phyloP scores from a whole-genome alignment of 2,329 filamentous ascomycete species.

The Cercospora nicotianae region DNA sequence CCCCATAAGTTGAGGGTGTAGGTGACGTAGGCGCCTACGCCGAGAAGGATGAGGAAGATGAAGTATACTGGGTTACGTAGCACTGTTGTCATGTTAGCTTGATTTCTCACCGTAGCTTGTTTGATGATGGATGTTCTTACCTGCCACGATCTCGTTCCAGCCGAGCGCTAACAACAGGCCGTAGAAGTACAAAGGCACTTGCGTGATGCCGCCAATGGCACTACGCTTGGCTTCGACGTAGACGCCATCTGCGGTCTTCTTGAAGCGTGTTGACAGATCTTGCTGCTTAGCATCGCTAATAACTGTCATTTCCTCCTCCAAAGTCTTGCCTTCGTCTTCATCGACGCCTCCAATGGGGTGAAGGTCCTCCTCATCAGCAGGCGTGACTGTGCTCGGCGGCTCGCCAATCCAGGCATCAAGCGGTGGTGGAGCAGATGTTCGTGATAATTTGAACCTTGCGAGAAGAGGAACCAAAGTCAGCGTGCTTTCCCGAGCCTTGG shows the following conservation, averaged over 20 bases:
- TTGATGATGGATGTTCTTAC: constrained; percentile 56
- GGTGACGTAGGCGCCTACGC: constrained; percentile 78
- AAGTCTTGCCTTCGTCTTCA: constrained; percentile 80
- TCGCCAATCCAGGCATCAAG: constrained; percentile 79
- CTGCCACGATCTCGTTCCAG: constrained; percentile 97
- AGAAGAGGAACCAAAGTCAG: constrained; percentile 87
- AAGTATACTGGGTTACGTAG: constrained; percentile 93
- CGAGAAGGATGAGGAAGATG: constrained; percentile 76
- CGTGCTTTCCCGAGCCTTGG: constrained; percentile 86
- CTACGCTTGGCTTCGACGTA: constrained; percentile 98
- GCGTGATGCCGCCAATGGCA: constrained; percentile 90
- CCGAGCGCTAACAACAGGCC: constrained; percentile 82
- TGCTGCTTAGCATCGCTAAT: constrained; percentile 85
- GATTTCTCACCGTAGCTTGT: background rate
- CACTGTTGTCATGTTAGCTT: constrained; percentile 55
- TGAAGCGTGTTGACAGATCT: constrained; percentile 90
- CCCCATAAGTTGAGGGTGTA: constrained; percentile 94
- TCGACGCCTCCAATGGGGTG: constrained; percentile 88
- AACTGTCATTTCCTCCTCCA: constrained; percentile 97
- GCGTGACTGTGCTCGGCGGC: constrained; percentile 70
- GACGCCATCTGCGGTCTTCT: constrained; percentile 96
- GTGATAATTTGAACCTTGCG: constrained; percentile 75
- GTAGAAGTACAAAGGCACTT: constrained; percentile 94
- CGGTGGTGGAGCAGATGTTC: constrained; percentile 75
- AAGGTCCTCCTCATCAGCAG: constrained; percentile 87